Conservation (phyloP, 2,329 filamentous ascomycete species). For the Fusarium cyanostomum region DNA sequence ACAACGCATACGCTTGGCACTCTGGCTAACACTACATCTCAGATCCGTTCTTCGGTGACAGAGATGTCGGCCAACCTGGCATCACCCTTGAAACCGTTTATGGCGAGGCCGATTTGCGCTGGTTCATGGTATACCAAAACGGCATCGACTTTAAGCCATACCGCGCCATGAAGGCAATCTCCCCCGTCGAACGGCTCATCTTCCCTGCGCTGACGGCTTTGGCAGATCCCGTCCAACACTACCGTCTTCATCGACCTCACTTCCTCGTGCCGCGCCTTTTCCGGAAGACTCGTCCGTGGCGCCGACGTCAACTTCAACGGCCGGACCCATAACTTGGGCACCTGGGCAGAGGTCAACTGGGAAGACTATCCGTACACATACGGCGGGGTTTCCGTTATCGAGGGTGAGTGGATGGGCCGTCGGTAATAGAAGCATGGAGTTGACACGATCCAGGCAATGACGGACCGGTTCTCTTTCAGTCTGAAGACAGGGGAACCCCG, state of each 20-base stretch:
- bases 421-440: not conserved
- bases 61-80: slow-evolving; percentile 27
- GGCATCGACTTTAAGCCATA: slow-evolving; percentile 34
- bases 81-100: slow-evolving; percentile 14
- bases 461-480: slow-evolving; percentile 21
- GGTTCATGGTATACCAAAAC: slow-evolving; percentile 38
- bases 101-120: slow-evolving; percentile 7
- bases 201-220: not conserved
- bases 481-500: slow-evolving; percentile 17
- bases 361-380: slow-evolving; percentile 22
- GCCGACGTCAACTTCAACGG: slow-evolving; percentile 22
- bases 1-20: not conserved
- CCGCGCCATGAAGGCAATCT: slow-evolving; percentile 26
- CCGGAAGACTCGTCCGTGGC: slow-evolving; percentile 32
- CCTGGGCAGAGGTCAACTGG: slow-evolving; percentile 35
- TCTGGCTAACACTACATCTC: not conserved
- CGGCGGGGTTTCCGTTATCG: slow-evolving; percentile 34
- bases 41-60: slow-evolving; percentile 33
- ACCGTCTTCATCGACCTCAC: slow-evolving; percentile 30
- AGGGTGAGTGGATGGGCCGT: slow-evolving; percentile 2
- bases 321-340: slow-evolving; percentile 27
- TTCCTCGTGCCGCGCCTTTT: slow-evolving; percentile 17
- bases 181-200: rapidly evolving
- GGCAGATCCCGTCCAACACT: slow-evolving; percentile 23
- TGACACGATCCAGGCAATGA: slow-evolving; percentile 27